Evolutionary conservation across 2,329 filamentous ascomycete genomes (phyloP), one percentile per base, ranked within the genome.

Genomic region (Cyphellophora europaea): DNA sequence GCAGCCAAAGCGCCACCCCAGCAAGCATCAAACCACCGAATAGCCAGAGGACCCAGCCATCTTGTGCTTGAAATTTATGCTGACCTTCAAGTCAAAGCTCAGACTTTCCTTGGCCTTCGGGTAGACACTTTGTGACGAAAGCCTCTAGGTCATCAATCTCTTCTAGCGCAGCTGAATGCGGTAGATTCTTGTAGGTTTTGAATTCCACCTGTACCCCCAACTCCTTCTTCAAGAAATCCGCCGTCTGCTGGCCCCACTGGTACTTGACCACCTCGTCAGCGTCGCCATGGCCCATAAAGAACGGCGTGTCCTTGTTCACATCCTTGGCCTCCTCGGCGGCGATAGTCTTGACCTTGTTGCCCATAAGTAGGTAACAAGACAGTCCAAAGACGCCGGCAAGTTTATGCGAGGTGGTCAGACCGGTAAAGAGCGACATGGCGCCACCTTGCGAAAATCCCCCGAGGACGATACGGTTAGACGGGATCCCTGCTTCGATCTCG

Each of bases 221-320:
- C 25, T 73, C 70, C 57, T 75, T 78, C 57, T 74, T 77, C 33
- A 96, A 61, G 39, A 70, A 56, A 27, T 84, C 69, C 3, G 72
- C 74, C 15, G 82, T 86, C 58, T 67, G 56, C 55, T 74, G 61
- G 11, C 84, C 89, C 58, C 82, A 80, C 37, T 71, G 62, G 28
- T 77, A 72, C 47, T 68, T 71, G 6, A 95, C 82, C 3, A 94
- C 64, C 11, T 70, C 70, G 57, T 98, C 89, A 1, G 62, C 62
- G 42, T 79, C 72, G n/a, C 91, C 91, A 50, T 96, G 91, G 10
- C 74, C 86, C 78, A 95, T 82, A 59, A 91, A 84, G 43, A 96
- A 77, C 1, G 83, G 82, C 2, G 86, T 94, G 27, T 81, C 67
- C 58, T 79, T 75, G 57, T 86, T 87, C 36, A 71, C 65, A 47